phyloP scores from a whole-genome alignment of 192 early-diverging fungal species.

The Paraglomus occultum region DNA sequence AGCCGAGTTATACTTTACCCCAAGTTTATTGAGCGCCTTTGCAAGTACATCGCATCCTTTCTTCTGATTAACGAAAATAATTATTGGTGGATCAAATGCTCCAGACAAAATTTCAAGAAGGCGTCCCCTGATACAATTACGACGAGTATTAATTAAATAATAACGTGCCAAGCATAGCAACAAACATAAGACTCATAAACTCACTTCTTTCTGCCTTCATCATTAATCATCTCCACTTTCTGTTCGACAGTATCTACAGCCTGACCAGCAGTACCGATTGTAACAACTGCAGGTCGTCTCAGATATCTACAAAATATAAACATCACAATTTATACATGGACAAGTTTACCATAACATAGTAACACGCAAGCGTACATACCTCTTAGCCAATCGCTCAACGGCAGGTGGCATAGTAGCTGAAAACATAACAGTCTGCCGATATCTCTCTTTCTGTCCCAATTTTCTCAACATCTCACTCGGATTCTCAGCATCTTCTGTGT shows the following conservation, averaged over 20 bases:
- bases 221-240: constrained; percentile 86
- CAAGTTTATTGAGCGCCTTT: constrained; percentile 71
- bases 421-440: constrained; percentile 98
- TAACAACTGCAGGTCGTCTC: constrained; percentile 87
- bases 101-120: constrained; percentile 74
- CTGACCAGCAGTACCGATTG: constrained; percentile 95
- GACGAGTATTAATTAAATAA: not conserved
- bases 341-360: not conserved
- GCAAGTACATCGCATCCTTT: constrained; percentile 84
- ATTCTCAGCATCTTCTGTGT: constrained; percentile 69
- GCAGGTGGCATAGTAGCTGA: constrained; percentile 97
- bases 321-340: not conserved
- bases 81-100: constrained; percentile 80
- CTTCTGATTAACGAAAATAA: constrained; percentile 99
- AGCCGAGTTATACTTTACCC: constrained; percentile 37
- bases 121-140: constrained; percentile 52
- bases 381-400: constrained; percentile 92
- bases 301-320: constrained; percentile 58
- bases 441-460: constrained; percentile 41
- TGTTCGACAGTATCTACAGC: constrained; percentile 97
- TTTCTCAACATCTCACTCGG: constrained; percentile 42
- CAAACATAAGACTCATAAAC: not conserved
- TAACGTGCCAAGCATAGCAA: not conserved
- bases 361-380: constrained; percentile 21
- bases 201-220: constrained; percentile 82